Evolutionary conservation across 1,284 basidiomycete species (phyloP), one percentile per base, ranked within the genome.

Genomic region (Trametes polyzona): DNA sequence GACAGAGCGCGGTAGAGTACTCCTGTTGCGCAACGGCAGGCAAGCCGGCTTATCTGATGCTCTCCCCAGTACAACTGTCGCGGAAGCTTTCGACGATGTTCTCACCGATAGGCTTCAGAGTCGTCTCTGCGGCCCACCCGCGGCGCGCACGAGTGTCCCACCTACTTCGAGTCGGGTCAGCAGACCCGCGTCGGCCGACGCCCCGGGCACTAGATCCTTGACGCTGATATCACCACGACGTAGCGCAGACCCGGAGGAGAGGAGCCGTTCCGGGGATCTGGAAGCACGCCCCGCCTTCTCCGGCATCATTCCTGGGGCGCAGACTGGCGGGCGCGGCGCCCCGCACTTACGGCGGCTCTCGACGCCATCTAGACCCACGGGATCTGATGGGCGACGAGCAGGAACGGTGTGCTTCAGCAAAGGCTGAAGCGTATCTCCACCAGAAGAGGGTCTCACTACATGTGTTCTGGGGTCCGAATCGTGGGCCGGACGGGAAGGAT

Each of bases 41-140:
- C 3, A 23, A 12, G 29, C 27, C n/a, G 44, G 12, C 50, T 55
- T 55, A 60, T 60, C 58, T 47, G 58, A 57, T 60, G 50, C 36
- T 32, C 50, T 32, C 12, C 8, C 24, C 17, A 29, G 36, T 23
- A 24, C 35, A 47, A 44, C 29, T 33, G 16, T 46, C 48, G 43
- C 52, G 36, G 52, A 47, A 27, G 44, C 44, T 41, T 35, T 47
- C 11, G 16, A 30, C 37, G 57, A 62, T 62, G 42, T 58, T 62
- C 60, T 42, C 60, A 58, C 60, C 60, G 57, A 62, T 62, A 62
- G 60, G 57, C 60, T 62, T 58, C 51, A 54, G 21, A 36, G 49
- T 51, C 52, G 24, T n/a, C 23, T n/a, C 10, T 21, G 37, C 29
- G 36, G 44, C 30, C 43, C 35, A 27, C 35, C 36, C 14, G n/a